Evolutionary conservation across 768 basidiomycete genomes (phyloP), one percentile per base, ranked within the genome.

Genomic region (Mycena alexandri): DNA sequence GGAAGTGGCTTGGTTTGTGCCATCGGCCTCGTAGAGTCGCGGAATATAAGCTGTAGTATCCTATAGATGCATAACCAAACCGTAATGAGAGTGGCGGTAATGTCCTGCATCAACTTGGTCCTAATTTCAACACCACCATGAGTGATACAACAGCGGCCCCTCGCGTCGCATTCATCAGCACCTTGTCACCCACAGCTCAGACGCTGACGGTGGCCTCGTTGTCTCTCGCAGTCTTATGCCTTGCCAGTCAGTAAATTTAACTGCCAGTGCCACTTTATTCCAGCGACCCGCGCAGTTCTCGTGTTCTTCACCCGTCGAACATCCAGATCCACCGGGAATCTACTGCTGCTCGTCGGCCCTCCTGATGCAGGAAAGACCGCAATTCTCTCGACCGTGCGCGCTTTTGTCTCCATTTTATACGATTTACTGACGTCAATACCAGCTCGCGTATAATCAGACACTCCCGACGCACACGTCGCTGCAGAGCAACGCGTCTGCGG

Each of bases 281-380:
- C 52, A 47, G 63, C 60, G 25, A 10, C 50, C 38, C 64, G 59
- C 38, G 19, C 34, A 88, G 86, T 84, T 72, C 77, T 86, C 36
- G 61, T 86, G 14, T 72, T 87, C 41, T 77, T 86, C 22, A 80
- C 75, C 50, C 80, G 79, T 68, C 79, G 81, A 59, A 87, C 79
- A 72, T 81, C 85, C 9, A 80, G 76, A 47, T 77, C 85, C 1
- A 81, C 78, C 74, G 89, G 90, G 25, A 87, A 85, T 75, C 80
- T 85, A n/a, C 73, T 95, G n/a, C 77, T 95, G 5, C 81, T 95
- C n/a, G 84, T 92, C 4, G 94, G 94, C 2, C 82, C 89, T 43
- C 84, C 89, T 8, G 92, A 94, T 77, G 87, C 88, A 1, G 94
- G 94, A 52, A 95, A 95, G 80, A 95, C 94, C 1, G 84, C 93